A percentile compares a stretch with the other conserved stretches of the same genome.
Evolutionary conservation across 2,329 filamentous ascomycete genomes (phyloP).

Genomic region (Ophiocordyceps camponoti-rufipedis): DNA sequence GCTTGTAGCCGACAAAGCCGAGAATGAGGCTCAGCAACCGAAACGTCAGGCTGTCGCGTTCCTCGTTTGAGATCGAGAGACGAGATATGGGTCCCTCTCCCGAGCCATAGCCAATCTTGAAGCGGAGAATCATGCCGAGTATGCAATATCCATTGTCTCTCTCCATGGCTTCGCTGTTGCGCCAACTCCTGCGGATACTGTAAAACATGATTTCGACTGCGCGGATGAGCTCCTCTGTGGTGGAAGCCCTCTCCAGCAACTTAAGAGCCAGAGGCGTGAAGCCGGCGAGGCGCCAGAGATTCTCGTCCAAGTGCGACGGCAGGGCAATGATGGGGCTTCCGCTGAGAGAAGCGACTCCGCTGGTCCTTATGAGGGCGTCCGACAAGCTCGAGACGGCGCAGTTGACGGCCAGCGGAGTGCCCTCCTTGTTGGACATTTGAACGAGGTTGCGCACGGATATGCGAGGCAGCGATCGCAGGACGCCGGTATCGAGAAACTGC

Average conservation of each 20-base stretch:
- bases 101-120: slow-evolving; percentile 46
- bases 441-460: slow-evolving; percentile 45
- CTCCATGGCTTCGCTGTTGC: slow-evolving; percentile 97
- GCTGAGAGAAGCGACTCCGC: slow-evolving; percentile 66
- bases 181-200: slow-evolving; percentile 79
- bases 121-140: slow-evolving; percentile 63
- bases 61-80: slow-evolving; percentile 28
- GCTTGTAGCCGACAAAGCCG: slow-evolving; percentile 76
- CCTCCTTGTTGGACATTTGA: slow-evolving; percentile 22
- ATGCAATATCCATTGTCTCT: slow-evolving; percentile 87
- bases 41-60: slow-evolving; percentile 36
- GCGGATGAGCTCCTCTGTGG: slow-evolving; percentile 51
- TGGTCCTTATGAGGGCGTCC: slow-evolving; percentile 64
- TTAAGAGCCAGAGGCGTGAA: slow-evolving; percentile 75
- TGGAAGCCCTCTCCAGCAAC: slow-evolving; percentile 59
- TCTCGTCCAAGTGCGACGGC: slow-evolving; percentile 77
- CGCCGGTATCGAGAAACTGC: slow-evolving; percentile 55
- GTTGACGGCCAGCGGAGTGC: slow-evolving; percentile 71
- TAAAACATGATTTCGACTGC: slow-evolving; percentile 73
- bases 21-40: slow-evolving; percentile 61
- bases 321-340: slow-evolving; percentile 68
- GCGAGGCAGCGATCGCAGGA: slow-evolving; percentile 60
- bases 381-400: slow-evolving; percentile 74
- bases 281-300: slow-evolving; percentile 82
- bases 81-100: slow-evolving; percentile 15